Percentiles rank a stretch among this genome's conserved stretches.
Evolutionary conservation across 176 grass and related monocot species (phyloP).

Genomic region (Hsuehochloa calcarea): DNA sequence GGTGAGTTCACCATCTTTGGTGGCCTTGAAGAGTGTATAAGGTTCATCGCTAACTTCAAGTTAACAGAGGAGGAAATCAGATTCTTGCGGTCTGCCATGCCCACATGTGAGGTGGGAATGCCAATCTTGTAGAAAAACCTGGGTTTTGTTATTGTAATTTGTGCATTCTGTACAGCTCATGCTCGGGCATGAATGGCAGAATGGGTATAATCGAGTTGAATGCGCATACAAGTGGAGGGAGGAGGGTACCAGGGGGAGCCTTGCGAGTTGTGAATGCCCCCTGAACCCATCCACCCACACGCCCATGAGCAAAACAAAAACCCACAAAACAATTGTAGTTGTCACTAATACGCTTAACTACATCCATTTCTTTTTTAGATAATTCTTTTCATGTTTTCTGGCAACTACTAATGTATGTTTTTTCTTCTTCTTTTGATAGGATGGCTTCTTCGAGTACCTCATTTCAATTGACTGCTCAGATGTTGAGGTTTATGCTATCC

Average conservation of each 20-base stretch:
- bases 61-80: constrained; percentile 71
- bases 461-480: constrained; percentile 73
- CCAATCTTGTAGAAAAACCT: neutral
- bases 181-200: neutral
- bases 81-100: constrained; percentile 66
- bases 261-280: neutral
- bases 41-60: constrained; percentile 94
- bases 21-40: constrained; percentile 93
- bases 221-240: constrained; percentile 8
- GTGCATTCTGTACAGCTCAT: neutral
- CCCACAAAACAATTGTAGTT: neutral
- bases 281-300: neutral
- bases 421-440: constrained; percentile 33
- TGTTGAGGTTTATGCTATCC: constrained; percentile 88
- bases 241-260: neutral
- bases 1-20: constrained; percentile 97
- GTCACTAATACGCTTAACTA: neutral
- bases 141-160: neutral
- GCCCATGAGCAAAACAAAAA: neutral
- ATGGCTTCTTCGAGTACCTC: constrained; percentile 92
- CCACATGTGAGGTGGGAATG: constrained; percentile 67
- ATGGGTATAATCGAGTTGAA: neutral
- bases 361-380: neutral
- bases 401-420: neutral
- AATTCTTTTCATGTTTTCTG: neutral